Percentiles rank a stretch among this genome's conserved stretches.
These are phyloP conservation scores for Lactifluus piperatus DNA, from an alignment of 768 basidiomycete genomes.

Conservation along the genomic window DNA sequence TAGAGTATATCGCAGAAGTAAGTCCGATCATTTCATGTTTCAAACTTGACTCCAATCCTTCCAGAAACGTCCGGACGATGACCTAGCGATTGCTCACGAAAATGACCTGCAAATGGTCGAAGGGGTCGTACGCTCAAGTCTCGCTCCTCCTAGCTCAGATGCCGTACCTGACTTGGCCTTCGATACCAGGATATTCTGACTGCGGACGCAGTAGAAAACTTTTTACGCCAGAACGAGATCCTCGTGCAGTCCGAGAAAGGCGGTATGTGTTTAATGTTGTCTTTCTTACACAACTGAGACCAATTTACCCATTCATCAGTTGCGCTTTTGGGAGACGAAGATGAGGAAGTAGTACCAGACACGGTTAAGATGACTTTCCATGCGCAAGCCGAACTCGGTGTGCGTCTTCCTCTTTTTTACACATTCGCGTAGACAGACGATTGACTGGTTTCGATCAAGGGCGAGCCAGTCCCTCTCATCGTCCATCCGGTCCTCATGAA, in stretches of 20 bases:
- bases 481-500: conserved; percentile 12
- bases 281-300: not conserved
- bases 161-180: not conserved
- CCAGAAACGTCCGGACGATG: conserved; percentile 6
- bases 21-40: not conserved
- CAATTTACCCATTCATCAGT: not conserved
- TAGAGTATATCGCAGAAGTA: conserved; percentile 12
- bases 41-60: not conserved
- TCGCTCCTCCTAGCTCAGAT: not conserved
- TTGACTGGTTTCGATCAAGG: not conserved
- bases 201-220: conserved; percentile 14
- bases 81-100: conserved; percentile 18
- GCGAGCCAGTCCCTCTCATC: conserved; percentile 9
- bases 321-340: conserved; percentile 7
- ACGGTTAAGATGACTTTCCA: conserved; percentile 4
- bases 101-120: conserved; percentile 10
- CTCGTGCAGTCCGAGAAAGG: conserved; percentile 7
- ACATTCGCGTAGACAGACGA: no score
- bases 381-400: conserved; percentile 1
- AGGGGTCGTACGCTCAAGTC: conserved; percentile 5
- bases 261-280: not conserved
- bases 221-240: conserved; percentile 12
- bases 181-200: conserved; percentile 6
- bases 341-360: conserved; percentile 5
- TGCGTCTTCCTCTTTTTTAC: not conserved